Evolutionary conservation across 805 yeast species (phyloP).

Genomic region (Diddensiella caesifluorescens): DNA sequence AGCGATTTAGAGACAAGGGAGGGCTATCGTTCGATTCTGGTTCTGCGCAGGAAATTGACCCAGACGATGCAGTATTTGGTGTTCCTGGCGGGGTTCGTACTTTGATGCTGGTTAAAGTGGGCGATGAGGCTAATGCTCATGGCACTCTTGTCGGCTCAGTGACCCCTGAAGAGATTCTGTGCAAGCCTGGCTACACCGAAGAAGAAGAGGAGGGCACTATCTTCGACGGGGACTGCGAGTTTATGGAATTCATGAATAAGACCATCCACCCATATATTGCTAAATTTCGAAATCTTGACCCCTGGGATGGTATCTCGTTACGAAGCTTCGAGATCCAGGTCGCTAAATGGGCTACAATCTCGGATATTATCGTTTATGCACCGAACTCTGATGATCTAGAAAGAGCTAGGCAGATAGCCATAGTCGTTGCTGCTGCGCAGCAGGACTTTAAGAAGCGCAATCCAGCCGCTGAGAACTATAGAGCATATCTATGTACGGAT

Average conservation of each 20-base stretch:
- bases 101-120: slow-evolving; percentile 27
- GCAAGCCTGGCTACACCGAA: background rate
- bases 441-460: slow-evolving; percentile 14
- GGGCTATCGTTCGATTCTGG: too few species aligned
- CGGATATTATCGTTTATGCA: slow-evolving; percentile 76
- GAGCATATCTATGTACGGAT: slow-evolving; percentile 20
- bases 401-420: slow-evolving; percentile 16
- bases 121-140: slow-evolving; percentile 15
- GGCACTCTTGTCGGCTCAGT: slow-evolving; percentile 27
- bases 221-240: background rate
- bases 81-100: slow-evolving; percentile 24
- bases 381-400: slow-evolving; percentile 35
- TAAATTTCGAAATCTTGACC: slow-evolving; percentile 55
- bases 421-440: slow-evolving; percentile 20
- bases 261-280: slow-evolving; percentile 3
- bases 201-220: slow-evolving; percentile 3
- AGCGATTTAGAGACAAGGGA: slow-evolving; percentile 23
- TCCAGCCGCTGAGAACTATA: slow-evolving; percentile 13
- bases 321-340: slow-evolving; percentile 85
- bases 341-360: slow-evolving; percentile 65
- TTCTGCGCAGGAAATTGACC: too few species aligned
- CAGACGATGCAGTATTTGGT: slow-evolving; percentile 23
- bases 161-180: slow-evolving; percentile 21
- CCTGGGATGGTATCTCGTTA: slow-evolving; percentile 65
- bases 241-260: background rate